Base-by-base conservation (phyloP, 352 stramenopile species). In the Globisporangium rhizosaccharum region DNA sequence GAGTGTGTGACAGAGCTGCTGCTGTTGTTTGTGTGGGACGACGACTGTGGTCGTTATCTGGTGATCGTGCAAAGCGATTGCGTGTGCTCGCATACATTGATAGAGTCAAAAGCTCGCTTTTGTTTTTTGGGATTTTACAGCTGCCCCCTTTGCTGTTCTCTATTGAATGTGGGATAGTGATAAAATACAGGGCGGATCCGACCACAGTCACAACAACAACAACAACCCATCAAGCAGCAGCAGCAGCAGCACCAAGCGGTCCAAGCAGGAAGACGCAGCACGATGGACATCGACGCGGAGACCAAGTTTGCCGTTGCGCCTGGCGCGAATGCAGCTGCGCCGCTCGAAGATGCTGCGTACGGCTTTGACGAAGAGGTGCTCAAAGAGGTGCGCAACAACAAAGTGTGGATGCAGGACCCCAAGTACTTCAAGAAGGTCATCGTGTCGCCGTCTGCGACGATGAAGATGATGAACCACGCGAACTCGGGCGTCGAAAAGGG, bases 391-490 rank as follows among this genome's bases (percentile, higher is more conserved):
- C 84, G 84, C 57, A 75, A 82, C 65, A 94, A 94, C 61, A 93
- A 91, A 59, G 82, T 92, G 51, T 95, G 86, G 86, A 95, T 88
- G 76, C 83, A 95, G 67, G 86, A 95, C 70, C 87, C 93, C 42
- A 97, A 97, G 71, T 97, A 97, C 77, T 98, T 98, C 71, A 96
- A 96, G 64, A 96, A 96, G 59, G 93, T 97, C n/a, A 95, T 96
- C 60, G 82, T 98, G 57, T 97, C 91, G 51, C 90, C 94, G 25
- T 87, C 86, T 25, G 92, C 95, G 52, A 88, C 88, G 17, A 97
- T 98, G 82, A 98, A 98, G 76, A 99, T 98, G 93, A 85, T 98
- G 50, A 97, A 97, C 68, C 97, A 99, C 75, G 97, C 96, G 63
- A 92, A 98, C 50, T 97, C 89, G 37, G 97, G 97, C 48, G 97